Conservation (phyloP, 1,284 basidiomycete genomes). For the Nidula niveotomentosa region DNA sequence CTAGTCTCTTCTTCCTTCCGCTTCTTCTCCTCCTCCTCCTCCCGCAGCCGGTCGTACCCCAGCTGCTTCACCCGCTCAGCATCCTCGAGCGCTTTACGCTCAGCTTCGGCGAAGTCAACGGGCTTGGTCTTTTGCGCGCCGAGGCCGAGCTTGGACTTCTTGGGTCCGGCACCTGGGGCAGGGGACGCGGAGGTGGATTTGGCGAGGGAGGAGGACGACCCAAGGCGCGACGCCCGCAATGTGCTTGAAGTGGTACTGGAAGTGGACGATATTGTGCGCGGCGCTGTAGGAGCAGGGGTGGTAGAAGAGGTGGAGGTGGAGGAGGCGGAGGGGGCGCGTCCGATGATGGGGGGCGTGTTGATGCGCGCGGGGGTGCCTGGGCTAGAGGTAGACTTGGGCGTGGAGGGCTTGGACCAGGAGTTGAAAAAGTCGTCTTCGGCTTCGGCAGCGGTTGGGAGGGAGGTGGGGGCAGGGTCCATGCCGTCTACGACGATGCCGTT, state of each 20-base stretch:
- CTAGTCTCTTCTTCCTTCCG: slow-evolving; percentile 52
- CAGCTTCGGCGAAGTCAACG: slow-evolving; percentile 91
- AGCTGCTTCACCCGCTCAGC: slow-evolving; percentile 87
- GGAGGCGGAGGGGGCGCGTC: slow-evolving; percentile 43
- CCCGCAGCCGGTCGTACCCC: slow-evolving; percentile 83
- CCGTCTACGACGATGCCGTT: slow-evolving; percentile 82
- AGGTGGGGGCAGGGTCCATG: slow-evolving; percentile 44
- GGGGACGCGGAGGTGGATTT: slow-evolving; percentile 44
- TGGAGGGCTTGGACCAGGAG: slow-evolving; percentile 88
- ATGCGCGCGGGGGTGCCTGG: slow-evolving; percentile 43
- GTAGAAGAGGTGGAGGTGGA: slow-evolving; percentile 22
- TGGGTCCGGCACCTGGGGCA: slow-evolving; percentile 33
- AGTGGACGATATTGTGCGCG: slow-evolving; percentile 72
- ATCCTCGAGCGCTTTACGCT: slow-evolving; percentile 85
- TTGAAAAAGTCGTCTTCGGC: slow-evolving; percentile 92
- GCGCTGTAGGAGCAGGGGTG: slow-evolving; percentile 33
- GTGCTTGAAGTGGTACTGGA: slow-evolving; percentile 29
- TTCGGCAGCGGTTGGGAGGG: slow-evolving; percentile 42
- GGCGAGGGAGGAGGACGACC: slow-evolving; percentile 37
- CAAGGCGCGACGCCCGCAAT: slow-evolving; percentile 48
- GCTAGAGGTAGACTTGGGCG: slow-evolving; percentile 47
- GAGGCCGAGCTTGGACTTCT: slow-evolving; percentile 77
- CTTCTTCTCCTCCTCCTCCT: slow-evolving; percentile 69
- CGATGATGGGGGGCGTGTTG: slow-evolving; percentile 57
- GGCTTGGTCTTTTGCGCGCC: slow-evolving; percentile 85